phyloP scores from a whole-genome alignment of 2,329 filamentous ascomycete species.

The Torrubiella hemipterigena region DNA sequence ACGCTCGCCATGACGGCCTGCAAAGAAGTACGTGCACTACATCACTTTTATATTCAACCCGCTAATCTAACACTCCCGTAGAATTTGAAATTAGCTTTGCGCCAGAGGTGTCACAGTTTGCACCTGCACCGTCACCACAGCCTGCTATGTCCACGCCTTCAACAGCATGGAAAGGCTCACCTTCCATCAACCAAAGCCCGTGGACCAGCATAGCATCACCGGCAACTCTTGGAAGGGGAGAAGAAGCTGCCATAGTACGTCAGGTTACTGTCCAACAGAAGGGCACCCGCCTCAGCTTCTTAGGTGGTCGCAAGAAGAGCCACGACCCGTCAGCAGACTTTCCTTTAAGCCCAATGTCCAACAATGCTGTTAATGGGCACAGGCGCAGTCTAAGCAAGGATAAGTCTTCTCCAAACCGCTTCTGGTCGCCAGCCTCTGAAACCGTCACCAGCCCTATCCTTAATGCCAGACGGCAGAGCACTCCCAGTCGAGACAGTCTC shows the following conservation, averaged over 20 bases:
- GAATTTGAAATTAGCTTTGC: constrained; percentile 53
- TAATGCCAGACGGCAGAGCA: no score
- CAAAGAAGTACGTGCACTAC: constrained; percentile 45
- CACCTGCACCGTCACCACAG: constrained; percentile 32
- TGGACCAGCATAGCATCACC: constrained; percentile 19
- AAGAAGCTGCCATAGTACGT: constrained; percentile 38
- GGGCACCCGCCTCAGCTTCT: constrained; percentile 43
- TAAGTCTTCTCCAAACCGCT: constrained; percentile 5
- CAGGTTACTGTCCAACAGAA: constrained; percentile 38
- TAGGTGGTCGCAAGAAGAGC: constrained; percentile 39
- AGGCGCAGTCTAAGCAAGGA: constrained; percentile 12
- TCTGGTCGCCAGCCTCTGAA: not conserved
- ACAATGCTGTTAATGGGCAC: constrained; percentile 13
- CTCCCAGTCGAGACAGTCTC: constrained; percentile 6
- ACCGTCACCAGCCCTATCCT: no score
- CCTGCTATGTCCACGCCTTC: constrained; percentile 29
- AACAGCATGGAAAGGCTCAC: constrained; percentile 37
- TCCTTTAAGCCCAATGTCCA: constrained; percentile 17
- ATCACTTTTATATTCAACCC: no score
- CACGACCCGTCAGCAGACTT: no score
- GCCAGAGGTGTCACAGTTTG: constrained; percentile 52
- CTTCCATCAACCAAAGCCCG: constrained; percentile 24
- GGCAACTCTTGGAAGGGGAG: constrained; percentile 24
- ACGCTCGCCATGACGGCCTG: constrained; percentile 47
- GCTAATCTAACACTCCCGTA: constrained; percentile 15